These are phyloP conservation scores for Zymoseptoria tritici DNA, from an alignment of 2,329 filamentous ascomycete genomes.

Conservation along the genomic window DNA sequence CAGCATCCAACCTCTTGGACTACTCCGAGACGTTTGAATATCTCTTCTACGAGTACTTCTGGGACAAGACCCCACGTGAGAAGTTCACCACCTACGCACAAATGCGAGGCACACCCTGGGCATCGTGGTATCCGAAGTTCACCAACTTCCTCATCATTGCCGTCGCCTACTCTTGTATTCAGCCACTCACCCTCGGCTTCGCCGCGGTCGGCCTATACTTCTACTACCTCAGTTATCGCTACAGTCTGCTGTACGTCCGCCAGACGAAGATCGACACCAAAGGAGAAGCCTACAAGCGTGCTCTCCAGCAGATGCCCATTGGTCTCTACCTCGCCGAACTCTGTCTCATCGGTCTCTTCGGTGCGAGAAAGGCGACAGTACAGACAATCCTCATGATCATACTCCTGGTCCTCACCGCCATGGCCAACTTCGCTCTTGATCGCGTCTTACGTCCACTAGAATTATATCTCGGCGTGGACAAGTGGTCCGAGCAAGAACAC, in stretches of 20 bases:
- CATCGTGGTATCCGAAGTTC: constrained; percentile 41
- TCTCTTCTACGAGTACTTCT: constrained; percentile 27
- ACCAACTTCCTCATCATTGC: constrained; percentile 39
- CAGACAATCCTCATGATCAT: constrained; percentile 39
- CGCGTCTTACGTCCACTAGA: constrained; percentile 26
- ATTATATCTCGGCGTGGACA: constrained; percentile 28
- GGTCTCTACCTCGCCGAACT: constrained; percentile 43
- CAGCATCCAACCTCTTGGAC: constrained; percentile 27
- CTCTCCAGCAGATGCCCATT: constrained; percentile 40
- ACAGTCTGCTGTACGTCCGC: constrained; percentile 42
- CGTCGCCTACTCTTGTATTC: constrained; percentile 43
- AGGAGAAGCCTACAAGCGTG: constrained; percentile 40
- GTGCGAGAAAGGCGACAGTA: constrained; percentile 31
- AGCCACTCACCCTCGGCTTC: constrained; percentile 42
- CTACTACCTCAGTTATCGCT: constrained; percentile 42
- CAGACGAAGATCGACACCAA: constrained; percentile 43
- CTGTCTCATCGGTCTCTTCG: constrained; percentile 42
- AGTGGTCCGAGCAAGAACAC: constrained; percentile 25
- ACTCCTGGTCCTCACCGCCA: constrained; percentile 33
- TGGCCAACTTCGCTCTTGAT: constrained; percentile 24
- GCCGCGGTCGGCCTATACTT: constrained; percentile 37
- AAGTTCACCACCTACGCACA: constrained; percentile 39
- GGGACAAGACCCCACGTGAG: constrained; percentile 40
- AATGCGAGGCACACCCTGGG: constrained; percentile 39
- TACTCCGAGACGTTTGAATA: constrained; percentile 29